Evolutionary conservation across 176 grass and related monocot genomes (phyloP).

Genomic region (Lolium rigidum): DNA sequence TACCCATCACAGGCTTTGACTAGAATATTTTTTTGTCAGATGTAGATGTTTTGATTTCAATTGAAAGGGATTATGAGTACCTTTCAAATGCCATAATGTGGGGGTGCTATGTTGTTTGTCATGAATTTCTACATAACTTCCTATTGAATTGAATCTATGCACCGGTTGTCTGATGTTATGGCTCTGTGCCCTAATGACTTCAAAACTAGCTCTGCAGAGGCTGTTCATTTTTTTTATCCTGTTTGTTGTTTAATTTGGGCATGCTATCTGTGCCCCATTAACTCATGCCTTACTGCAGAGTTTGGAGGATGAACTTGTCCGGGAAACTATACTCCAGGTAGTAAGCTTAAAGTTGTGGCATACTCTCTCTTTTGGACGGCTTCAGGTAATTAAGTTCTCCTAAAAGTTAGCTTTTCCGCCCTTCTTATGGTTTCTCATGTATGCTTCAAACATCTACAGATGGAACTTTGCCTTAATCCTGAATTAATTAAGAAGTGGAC

Average conservation of each 20-base stretch:
- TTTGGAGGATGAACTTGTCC: constrained; percentile 94
- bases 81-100: constrained; percentile 24
- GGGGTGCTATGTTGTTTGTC: constrained; percentile 20
- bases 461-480: constrained; percentile 92
- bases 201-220: background rate
- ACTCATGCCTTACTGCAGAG: constrained; percentile 59
- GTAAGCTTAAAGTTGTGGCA: constrained; percentile 92
- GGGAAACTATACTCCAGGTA: constrained; percentile 88
- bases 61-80: background rate
- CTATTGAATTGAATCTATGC: constrained; percentile 5
- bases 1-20: constrained; percentile 35
- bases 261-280: constrained; percentile 18
- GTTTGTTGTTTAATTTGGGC: constrained; percentile 1
- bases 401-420: background rate
- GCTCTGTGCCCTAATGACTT: background rate
- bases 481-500: constrained; percentile 97
- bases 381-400: constrained; percentile 67
- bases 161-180: background rate
- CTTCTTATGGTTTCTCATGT: constrained; percentile 44
- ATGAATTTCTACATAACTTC: constrained; percentile 21
- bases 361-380: constrained; percentile 77
- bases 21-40: constrained; percentile 7
- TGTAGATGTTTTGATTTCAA: constrained; percentile 8
- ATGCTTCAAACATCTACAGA: constrained; percentile 62
- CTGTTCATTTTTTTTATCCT: background rate